Base-by-base conservation (phyloP, 192 early-diverging fungal genomes). In the Backusella tarrabulga region DNA sequence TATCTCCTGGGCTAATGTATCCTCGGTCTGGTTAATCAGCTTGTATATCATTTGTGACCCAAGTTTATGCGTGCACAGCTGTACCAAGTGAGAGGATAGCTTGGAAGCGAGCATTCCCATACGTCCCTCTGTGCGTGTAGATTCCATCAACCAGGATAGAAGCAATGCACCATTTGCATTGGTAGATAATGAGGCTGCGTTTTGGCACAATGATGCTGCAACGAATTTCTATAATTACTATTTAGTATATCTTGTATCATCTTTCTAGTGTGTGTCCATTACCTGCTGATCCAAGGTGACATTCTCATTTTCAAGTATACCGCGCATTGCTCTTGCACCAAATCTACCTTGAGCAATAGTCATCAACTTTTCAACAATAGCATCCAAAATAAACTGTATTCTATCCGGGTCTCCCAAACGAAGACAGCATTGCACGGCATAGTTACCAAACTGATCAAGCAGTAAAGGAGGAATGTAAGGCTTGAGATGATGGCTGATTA, bases 381-480 rank as follows among this genome's bases (percentile, higher is more conserved):
- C 93, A 77, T 98, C 96, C 83, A 95, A 97, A 17, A 98, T 92
- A 73, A 98, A 99, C 84, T 96, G 94, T 8, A 29, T 46, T 77
- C 96, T 97, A 23, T 91, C 88, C 17, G 87, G 73, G 34, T 84
- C 74, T 36, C 94, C 94, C 34, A 98, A 87, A 29, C 91, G 88
- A 32, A 99, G 85, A 75, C 97, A 98, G 79, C 95, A 94, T 84
- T 99, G 97, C 6, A 99, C 94, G 17, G 97, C 97, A 85, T 99
- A 99, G 88, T 99, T 99, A 83, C 97, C 97, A 83, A 97, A 96
- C 80, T 98, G 97, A 86, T 99, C 97, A 44, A 97, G 84, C 29
- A 99, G 88, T 66, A 99, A 87, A 50, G 93, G 92, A 8, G 97
- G 95, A 26, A 94, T 91, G 76, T 89, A 95, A 7, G 87, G 86